Evolutionary conservation across 129 eudicot species (phyloP), one percentile per base, ranked within the genome.

Genomic region (Heracleum sosnowskyi): DNA sequence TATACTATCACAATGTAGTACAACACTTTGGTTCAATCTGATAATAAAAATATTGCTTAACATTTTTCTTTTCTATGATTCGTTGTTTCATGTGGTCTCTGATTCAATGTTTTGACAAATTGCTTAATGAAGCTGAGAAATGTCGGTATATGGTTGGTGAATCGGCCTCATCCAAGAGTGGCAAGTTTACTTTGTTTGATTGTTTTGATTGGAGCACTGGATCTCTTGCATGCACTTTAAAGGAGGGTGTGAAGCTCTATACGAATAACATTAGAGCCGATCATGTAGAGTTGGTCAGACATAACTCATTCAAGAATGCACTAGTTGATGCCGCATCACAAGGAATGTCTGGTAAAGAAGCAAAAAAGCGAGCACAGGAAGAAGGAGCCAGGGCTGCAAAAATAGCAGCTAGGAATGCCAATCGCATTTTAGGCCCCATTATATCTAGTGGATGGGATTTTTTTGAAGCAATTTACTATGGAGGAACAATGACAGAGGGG

Each of bases 391-490:
- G 87, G 82, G 98, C 97, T 26, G 97, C 96, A 33, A 95, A 95
- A 86, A 57, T 84, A 44, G 98, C 97, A 66, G 86, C 90, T 74
- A 83, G 90, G 24, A 76, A 92, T 85, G 91, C 91, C 53, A 88
- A 90, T 77, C 90, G 97, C 41, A 86, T 91, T 26, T 72, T 89
- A 12, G 98, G 97, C 29, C 98, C 98, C 24, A 88, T 95, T 26
- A 86, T 95, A 66, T 95, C 98, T n/a, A 87, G 90, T 2, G 94
- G 97, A n/a, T 95, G 98, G 98, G 97, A 91, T 79, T 95, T 95
- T 81, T 91, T 95, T 33, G 98, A 91, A 85, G 91, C 97, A 7
- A 78, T 95, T 60, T 90, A 95, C 79, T 92, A 79, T 72, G 96
- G 96, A 17, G 97, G 97, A 46, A 88, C 96, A 16, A 11, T 87